Conservation (phyloP, 2,329 filamentous ascomycete species). For the Macrophomina pseudophaseolina region DNA sequence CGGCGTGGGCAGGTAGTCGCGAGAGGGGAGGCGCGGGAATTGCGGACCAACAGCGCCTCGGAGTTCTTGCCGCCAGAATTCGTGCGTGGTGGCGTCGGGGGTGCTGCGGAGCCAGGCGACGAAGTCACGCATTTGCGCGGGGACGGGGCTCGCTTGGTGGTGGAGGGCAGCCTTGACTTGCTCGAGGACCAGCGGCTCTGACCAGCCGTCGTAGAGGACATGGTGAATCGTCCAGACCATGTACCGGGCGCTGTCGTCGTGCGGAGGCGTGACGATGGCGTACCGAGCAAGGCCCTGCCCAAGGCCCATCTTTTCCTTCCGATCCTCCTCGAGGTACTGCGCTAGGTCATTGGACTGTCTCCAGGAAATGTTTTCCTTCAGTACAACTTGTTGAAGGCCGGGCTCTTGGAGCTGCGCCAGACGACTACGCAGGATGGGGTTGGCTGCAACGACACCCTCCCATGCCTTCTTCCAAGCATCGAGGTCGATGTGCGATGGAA, state of each 20-base stretch:
- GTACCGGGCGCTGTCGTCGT: conserved; percentile 38
- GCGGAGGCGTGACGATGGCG: conserved; percentile 36
- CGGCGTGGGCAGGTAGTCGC: conserved; percentile 57
- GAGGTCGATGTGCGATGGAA: conserved; percentile 39
- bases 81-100: conserved; percentile 46
- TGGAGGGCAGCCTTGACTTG: conserved; percentile 38
- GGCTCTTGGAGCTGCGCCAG: conserved; percentile 1
- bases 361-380: not conserved
- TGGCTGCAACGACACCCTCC: conserved; percentile 37
- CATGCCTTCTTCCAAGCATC: conserved; percentile 44
- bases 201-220: conserved; percentile 44
- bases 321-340: conserved; percentile 43
- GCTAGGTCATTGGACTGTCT: conserved; percentile 29
- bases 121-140: conserved; percentile 51
- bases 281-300: conserved; percentile 47
- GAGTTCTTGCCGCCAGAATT: conserved; percentile 55
- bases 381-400: conserved; percentile 27
- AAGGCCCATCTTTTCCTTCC: conserved; percentile 44
- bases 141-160: conserved; percentile 15
- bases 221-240: conserved; percentile 63
- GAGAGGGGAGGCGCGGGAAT: conserved; percentile 44
- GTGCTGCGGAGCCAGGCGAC: conserved; percentile 53
- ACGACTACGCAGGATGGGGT: conserved; percentile 41
- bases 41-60: conserved; percentile 52
- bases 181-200: conserved; percentile 40